A percentile compares a stretch with the other conserved stretches of the same genome.
These are phyloP conservation scores for Colletotrichum liaoningense DNA, from an alignment of 2,329 filamentous ascomycete genomes.

Conservation along the genomic window DNA sequence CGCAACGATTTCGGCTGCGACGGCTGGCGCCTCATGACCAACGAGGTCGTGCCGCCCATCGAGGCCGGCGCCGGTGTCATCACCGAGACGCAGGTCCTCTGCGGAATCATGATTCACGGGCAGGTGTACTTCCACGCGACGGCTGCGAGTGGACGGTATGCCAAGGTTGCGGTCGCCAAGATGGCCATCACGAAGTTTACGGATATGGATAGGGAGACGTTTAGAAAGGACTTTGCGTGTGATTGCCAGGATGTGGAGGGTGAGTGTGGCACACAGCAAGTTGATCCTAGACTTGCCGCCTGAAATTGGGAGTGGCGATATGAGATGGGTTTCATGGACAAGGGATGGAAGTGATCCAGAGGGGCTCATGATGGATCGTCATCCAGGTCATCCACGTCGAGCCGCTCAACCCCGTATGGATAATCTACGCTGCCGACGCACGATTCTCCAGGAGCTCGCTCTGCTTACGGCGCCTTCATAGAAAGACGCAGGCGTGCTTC, in stretches of 20 bases:
- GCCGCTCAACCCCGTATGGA: too few species aligned
- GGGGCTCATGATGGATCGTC: too few species aligned
- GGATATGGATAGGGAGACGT: conserved; percentile 64
- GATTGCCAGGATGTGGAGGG: conserved; percentile 60
- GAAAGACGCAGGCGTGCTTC: too few species aligned
- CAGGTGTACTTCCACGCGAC: conserved; percentile 71
- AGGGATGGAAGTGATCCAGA: neutral
- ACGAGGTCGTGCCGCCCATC: conserved; percentile 56
- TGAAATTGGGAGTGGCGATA: neutral
- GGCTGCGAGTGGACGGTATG: conserved; percentile 76
- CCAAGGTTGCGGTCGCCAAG: conserved; percentile 75
- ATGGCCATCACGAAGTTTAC: conserved; percentile 63
- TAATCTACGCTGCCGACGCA: too few species aligned
- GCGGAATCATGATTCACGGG: conserved; percentile 82
- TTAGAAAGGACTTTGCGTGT: conserved; percentile 70
- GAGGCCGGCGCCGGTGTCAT: conserved; percentile 54
- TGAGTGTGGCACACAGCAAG: conserved; percentile 11
- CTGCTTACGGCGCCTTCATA: too few species aligned
- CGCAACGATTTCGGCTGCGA: conserved; percentile 73
- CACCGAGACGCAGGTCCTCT: conserved; percentile 67
- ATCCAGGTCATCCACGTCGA: too few species aligned
- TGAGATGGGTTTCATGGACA: neutral
- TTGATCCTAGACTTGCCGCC: conserved; percentile 9
- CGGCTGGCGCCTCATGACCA: conserved; percentile 65
- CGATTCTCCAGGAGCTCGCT: too few species aligned